Percentiles rank a stretch among this genome's conserved stretches.
These are phyloP conservation scores for Piromyces sp. DNA, from an alignment of 192 early-diverging fungal species.

Conservation along the genomic window DNA sequence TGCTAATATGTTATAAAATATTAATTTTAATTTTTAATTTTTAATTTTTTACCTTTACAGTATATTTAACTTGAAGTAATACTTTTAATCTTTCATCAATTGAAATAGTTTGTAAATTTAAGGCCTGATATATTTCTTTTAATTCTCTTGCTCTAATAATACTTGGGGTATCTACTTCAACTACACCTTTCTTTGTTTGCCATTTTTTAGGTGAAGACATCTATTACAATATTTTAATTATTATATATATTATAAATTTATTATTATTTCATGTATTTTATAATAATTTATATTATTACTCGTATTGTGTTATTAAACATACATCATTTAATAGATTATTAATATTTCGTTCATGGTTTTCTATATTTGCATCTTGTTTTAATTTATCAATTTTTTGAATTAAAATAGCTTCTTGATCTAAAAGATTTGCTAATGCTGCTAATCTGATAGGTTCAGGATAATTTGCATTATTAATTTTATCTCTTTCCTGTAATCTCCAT, in stretches of 20 bases:
- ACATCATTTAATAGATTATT: conserved; percentile 25
- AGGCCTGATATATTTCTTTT: conserved; percentile 34
- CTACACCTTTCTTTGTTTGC: conserved; percentile 6
- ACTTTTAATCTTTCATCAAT: conserved; percentile 40
- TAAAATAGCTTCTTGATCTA: conserved; percentile 36
- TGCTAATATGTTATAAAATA: not conserved
- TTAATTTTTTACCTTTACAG: conserved; percentile 19
- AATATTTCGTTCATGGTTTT: conserved; percentile 23
- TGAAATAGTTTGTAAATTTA: conserved; percentile 20
- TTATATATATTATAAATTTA: no score
- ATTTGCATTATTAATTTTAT: conserved; percentile 22
- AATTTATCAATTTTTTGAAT: conserved; percentile 41
- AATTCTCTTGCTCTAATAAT: conserved; percentile 39
- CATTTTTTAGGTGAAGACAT: conserved; percentile 7
- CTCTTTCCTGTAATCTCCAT: conserved; percentile 34
- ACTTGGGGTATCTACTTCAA: conserved; percentile 31
- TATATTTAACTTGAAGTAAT: conserved; percentile 42
- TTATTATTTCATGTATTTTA: no score
- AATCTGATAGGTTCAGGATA: conserved; percentile 29
- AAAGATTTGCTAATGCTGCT: conserved; percentile 29
- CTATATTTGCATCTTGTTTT: conserved; percentile 29
- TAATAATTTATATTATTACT: not conserved
- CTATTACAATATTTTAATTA: no score
- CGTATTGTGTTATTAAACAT: not conserved
- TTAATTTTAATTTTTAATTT: no score